phyloP scores from a whole-genome alignment of 768 basidiomycete genomes.

The Mycena belliarum region DNA sequence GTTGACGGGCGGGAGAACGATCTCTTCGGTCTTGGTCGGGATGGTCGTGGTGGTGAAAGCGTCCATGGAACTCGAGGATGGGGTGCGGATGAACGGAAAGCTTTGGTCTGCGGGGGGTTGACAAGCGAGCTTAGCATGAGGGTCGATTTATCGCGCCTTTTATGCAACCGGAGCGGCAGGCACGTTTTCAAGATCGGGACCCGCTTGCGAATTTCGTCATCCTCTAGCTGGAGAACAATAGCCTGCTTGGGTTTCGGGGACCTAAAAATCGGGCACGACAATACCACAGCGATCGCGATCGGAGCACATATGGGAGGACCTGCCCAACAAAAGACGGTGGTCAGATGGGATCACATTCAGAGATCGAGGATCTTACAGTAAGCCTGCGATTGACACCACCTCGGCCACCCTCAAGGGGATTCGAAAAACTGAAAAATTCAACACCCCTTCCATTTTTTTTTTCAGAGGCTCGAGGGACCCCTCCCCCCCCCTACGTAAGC shows the following conservation, averaged over 20 bases:
- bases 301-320: background rate
- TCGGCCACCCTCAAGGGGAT: background rate
- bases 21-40: slow-evolving; percentile 16
- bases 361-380: background rate
- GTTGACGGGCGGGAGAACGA: slow-evolving; percentile 15
- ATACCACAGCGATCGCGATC: slow-evolving; percentile 15
- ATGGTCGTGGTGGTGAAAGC: slow-evolving; percentile 13
- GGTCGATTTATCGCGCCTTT: background rate
- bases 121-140: background rate
- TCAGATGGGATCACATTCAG: background rate
- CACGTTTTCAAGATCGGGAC: background rate
- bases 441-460: no score
- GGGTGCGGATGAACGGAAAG: background rate
- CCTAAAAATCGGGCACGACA: background rate
- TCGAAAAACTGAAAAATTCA: no score
- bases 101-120: background rate
- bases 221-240: slow-evolving; percentile 4
- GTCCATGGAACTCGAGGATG: slow-evolving; percentile 11
- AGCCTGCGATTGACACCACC: no score
- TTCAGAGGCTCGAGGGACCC: no score
- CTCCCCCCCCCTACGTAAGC: no score
- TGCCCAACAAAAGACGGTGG: slow-evolving; percentile 6
- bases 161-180: background rate
- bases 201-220: background rate
- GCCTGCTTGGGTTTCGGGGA: background rate